These are phyloP conservation scores for Penicillium carneum DNA, from an alignment of 2,329 filamentous ascomycete genomes.

Conservation along the genomic window DNA sequence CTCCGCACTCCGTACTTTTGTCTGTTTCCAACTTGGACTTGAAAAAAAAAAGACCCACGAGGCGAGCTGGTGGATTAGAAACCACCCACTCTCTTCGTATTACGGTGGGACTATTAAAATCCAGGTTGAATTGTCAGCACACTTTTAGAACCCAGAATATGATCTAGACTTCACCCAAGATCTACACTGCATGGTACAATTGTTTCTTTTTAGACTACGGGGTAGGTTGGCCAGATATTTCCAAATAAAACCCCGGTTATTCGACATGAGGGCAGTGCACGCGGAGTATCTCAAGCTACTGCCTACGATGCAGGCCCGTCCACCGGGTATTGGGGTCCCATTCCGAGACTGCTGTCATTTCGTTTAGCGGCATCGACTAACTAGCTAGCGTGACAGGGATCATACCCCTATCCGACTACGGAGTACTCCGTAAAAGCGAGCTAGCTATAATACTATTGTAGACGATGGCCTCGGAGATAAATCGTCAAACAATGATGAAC, in stretches of 20 bases:
- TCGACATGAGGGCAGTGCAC: neutral
- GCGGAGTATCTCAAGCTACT: conserved; percentile 12
- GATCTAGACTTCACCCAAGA: neutral
- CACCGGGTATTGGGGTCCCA: neutral
- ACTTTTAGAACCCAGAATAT: neutral
- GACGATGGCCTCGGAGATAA: neutral
- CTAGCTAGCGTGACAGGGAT: neutral
- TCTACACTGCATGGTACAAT: neutral
- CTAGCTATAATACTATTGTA: neutral
- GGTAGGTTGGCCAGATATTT: neutral
- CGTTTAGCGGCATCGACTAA: neutral
- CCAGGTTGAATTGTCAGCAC: neutral
- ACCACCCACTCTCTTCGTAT: neutral
- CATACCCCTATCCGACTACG: neutral
- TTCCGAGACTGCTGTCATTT: neutral
- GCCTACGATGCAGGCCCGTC: conserved; percentile 13
- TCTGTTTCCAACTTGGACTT: neutral
- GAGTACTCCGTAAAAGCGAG: neutral
- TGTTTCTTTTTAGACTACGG: no score
- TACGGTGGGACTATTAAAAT: neutral
- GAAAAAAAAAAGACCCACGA: neutral
- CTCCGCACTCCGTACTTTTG: neutral
- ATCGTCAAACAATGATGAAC: neutral
- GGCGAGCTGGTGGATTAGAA: neutral
- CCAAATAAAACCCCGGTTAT: neutral